Base-by-base conservation (phyloP, 73 alveolate species). In the Paramecium pentaurelia region DNA sequence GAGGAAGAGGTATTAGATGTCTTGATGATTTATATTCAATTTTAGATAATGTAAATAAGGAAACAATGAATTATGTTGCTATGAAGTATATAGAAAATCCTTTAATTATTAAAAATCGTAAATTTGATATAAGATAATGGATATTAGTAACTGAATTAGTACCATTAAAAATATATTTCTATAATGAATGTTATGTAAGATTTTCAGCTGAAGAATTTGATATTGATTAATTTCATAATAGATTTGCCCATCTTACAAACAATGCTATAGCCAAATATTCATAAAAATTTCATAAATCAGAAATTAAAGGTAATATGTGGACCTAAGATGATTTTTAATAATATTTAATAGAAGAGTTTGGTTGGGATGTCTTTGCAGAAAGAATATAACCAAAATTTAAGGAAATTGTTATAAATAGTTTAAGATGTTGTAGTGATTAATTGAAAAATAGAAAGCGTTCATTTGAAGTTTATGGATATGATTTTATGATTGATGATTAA, bases 11-110 rank as follows among this genome's bases (percentile, higher is more conserved):
- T 0, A 97, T 98, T 20, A 95, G 96, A 40, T 93, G 97, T 58
- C 95, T 95, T 44, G 93, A 94, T 86, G 95, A 93, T 30, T 71
- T 96, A 32, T 88, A 86, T 25, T 92, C 94, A 27, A 95, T 97
- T 25, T 92, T 94, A 44, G 93, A 97, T 60, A 77, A 96, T 73
- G 95, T 97, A 40, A 86, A 86, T n/a, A 95, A 96, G 3, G 90
- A 96, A 28, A 92, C 95, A 64, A 95, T 92, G 28, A 96, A 96
- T 10, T 93, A 96, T 94, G 97, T 97, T 20, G 95, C 96, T 27
- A 93, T 94, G 96, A 98, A 98, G 88, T 98, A 98, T 93, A 98
- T 98, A n/a, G 99, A 98, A 92, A 96, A 95, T 88, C 99, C 99
- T 6, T 92, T 97, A 44, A 84, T 98, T 25, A 94, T 97, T 20